Base-by-base conservation (phyloP, 495 filamentous ascomycete genomes). In the Usnea hakonensis region DNA sequence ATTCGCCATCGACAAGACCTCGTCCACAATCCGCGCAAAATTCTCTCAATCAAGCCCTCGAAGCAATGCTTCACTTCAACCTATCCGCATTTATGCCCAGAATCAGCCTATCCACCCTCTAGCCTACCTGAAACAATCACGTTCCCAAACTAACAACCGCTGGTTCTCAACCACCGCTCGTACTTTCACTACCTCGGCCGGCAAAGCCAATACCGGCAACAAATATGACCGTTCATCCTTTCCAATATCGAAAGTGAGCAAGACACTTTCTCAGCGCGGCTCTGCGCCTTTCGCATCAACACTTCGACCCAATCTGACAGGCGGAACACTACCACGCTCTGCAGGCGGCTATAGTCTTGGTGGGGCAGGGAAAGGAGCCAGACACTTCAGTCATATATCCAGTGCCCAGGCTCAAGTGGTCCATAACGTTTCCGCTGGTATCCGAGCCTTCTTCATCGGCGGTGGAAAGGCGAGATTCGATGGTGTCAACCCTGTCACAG, bases 331-430 rank as follows among this genome's bases (percentile, higher is more conserved):
- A 38, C 83, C 87, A 40, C 85, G 94, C 33, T 89, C 90, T 17
- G 88, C 91, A 19, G 90, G 92, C 60, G 94, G 94, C 3, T 97
- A 97, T 75, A 79, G 82, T 33, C 71, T 90, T 21, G 87, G 89
- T 26, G 81, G 82, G 55, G 88, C 87, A 23, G 81, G 88, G 21
- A 73, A 65, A 30, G 86, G 90, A 38, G 86, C 85, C 19, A 82
- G 94, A 54, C 91, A 89, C 74, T 98, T 97, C 78, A 93, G 89
- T 1, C 93, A 97, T 73, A 85, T 85, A 0, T 88, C 94, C 13
- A 83, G 90, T 4, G 85, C 85, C 2, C 91, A 89, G 26, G 90
- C 91, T 6, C 89, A 97, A 71, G 90, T 97, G 23, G 80, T 97
- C n/a, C 85, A 91, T 68, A 96, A 96, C 75, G 93, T 97, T 2